Conservation (phyloP, 352 stramenopile species). For the Globisporangium spinosum region DNA sequence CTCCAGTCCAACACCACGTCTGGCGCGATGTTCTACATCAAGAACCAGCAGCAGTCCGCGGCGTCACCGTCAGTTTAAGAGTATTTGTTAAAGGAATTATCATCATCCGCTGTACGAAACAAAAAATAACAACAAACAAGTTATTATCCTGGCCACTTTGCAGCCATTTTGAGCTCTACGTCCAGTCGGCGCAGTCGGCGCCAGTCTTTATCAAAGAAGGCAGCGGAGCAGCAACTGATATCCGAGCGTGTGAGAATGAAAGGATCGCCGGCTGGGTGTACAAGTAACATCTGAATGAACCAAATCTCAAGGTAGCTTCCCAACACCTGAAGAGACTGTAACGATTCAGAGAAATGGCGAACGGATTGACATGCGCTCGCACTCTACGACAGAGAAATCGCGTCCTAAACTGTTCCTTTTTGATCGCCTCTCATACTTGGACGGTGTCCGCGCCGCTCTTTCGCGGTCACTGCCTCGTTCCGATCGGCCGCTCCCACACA, state of each 20-base stretch:
- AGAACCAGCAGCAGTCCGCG: conserved; percentile 2
- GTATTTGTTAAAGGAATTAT: background rate
- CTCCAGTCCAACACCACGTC: conserved; percentile 48
- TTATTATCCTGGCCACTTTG: background rate
- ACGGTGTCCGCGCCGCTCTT: background rate
- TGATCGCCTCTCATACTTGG: background rate
- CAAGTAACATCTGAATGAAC: too few relatives aligned
- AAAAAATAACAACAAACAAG: background rate
- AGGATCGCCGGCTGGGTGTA: too few relatives aligned
- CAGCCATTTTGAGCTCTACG: background rate
- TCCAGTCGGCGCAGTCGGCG: too few relatives aligned
- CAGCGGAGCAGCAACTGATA: too few relatives aligned
- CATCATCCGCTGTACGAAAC: background rate
- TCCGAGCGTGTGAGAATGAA: too few relatives aligned
- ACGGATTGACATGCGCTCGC: background rate
- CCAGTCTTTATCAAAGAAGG: too few relatives aligned
- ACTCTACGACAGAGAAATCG: background rate
- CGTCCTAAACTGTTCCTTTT: background rate
- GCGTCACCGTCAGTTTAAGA: background rate
- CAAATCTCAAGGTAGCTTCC: too few relatives aligned
- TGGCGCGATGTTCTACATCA: conserved; percentile 37
- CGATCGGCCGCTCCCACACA: background rate
- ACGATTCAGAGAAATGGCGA: too few relatives aligned
- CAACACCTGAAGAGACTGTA: too few relatives aligned
- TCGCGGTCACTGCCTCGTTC: background rate